A percentile compares a stretch with the other conserved stretches of the same genome.
Evolutionary conservation across 106 monocot genomes (phyloP).

Genomic region (Dioscorea zingiberensis): DNA sequence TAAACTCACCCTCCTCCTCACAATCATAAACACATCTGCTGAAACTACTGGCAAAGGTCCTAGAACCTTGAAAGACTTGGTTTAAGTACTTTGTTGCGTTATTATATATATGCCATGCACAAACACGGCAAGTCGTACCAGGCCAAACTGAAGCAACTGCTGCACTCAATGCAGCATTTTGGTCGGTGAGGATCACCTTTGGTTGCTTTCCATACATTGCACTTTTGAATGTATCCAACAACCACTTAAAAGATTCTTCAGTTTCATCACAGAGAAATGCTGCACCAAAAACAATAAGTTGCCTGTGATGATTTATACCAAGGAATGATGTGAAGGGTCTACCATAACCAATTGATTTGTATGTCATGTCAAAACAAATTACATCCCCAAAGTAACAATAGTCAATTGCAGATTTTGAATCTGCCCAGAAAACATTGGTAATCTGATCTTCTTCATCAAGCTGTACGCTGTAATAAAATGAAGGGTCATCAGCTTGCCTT

Average conservation of each 20-base stretch:
- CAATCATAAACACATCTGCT: conserved; percentile 9
- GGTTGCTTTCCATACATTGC: conserved; percentile 29
- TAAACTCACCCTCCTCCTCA: conserved; percentile 14
- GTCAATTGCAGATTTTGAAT: conserved; percentile 27
- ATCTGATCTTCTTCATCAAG: conserved; percentile 19
- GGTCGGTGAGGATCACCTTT: conserved; percentile 22
- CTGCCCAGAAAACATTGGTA: conserved; percentile 26
- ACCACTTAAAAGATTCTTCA: conserved; percentile 27
- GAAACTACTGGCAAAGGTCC: conserved; percentile 6
- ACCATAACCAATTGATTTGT: conserved; percentile 8
- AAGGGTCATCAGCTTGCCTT: conserved; percentile 19
- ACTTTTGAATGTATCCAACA: conserved; percentile 20
- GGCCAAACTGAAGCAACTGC: conserved; percentile 14
- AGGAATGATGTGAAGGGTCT: conserved; percentile 24
- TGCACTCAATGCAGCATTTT: conserved; percentile 4
- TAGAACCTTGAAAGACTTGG: neutral
- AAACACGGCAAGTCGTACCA: conserved; percentile 17
- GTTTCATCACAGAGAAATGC: conserved; percentile 26
- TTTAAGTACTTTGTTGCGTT: conserved; percentile 4
- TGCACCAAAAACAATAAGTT: conserved; percentile 26
- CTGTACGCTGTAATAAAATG: conserved; percentile 22
- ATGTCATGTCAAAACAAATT: conserved; percentile 33
- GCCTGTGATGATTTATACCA: conserved; percentile 35
- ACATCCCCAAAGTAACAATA: conserved; percentile 37
- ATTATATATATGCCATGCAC: conserved; percentile 12